Evolutionary conservation across 202 grass and related monocot genomes (phyloP).

Genomic region (Cymbopogon flexuosus): DNA sequence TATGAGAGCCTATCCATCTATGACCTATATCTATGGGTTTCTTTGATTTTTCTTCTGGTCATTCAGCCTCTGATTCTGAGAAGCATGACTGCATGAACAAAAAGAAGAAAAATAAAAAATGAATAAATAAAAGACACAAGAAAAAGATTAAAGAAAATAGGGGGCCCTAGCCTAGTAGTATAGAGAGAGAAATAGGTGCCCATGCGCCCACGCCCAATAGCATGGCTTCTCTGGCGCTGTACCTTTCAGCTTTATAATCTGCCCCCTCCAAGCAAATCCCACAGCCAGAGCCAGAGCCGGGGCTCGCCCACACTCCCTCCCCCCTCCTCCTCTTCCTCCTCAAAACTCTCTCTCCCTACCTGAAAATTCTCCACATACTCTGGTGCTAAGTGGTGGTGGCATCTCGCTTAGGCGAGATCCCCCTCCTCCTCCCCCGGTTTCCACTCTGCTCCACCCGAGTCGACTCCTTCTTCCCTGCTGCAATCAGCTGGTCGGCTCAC

Average conservation of each 20-base stretch:
- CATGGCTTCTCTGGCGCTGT: constrained; percentile 36
- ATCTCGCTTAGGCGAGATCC: constrained; percentile 41
- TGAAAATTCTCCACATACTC: constrained; percentile 32
- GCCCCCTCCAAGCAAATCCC: constrained; percentile 10
- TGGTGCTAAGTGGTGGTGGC: constrained; percentile 29
- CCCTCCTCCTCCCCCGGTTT: constrained; percentile 26
- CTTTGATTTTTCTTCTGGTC: not conserved
- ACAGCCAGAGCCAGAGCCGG: not conserved
- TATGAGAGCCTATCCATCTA: not conserved
- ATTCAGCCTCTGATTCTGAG: not conserved
- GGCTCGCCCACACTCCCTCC: constrained; percentile 7
- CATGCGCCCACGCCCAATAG: constrained; percentile 47
- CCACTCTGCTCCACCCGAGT: not conserved
- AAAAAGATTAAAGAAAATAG: not conserved
- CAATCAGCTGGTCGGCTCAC: constrained; percentile 11
- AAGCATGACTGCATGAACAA: not conserved
- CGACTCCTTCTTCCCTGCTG: not conserved
- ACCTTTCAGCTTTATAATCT: constrained; percentile 60
- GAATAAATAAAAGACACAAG: not conserved
- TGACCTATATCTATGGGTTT: not conserved
- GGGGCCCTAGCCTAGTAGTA: not conserved
- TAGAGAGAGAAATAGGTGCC: constrained; percentile 30
- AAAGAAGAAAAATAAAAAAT: not conserved
- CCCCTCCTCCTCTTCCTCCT: constrained; percentile 17
- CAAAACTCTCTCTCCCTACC: constrained; percentile 32